Conservation (phyloP, 176 grass and related monocot species). For the Pontederia paniculata region DNA sequence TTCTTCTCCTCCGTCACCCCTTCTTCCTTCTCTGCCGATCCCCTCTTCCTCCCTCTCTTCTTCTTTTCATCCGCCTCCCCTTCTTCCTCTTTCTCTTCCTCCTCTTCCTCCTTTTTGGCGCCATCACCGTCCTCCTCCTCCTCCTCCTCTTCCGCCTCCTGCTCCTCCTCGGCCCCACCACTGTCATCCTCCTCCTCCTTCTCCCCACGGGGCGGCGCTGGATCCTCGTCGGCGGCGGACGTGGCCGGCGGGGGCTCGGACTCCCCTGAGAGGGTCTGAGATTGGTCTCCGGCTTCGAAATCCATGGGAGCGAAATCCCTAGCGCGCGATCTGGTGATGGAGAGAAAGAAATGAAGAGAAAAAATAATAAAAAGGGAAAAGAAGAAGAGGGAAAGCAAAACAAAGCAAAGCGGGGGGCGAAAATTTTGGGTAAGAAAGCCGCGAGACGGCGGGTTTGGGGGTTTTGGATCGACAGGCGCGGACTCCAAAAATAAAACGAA, state of each 20-base stretch:
- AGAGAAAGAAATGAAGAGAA: too few species aligned
- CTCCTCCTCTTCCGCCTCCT: conserved; percentile 4
- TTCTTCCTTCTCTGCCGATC: conserved; percentile 16
- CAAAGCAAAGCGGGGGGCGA: too few species aligned
- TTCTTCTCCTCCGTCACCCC: conserved; percentile 25
- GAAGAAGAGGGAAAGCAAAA: too few species aligned
- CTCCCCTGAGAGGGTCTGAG: not conserved
- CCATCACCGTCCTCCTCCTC: not conserved
- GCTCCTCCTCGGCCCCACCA: conserved; percentile 20
- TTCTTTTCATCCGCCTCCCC: conserved; percentile 5
- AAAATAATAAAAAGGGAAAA: too few species aligned
- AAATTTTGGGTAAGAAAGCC: too few species aligned
- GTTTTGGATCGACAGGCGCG: too few species aligned
- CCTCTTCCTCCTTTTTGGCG: not conserved
- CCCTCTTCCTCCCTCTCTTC: conserved; percentile 7
- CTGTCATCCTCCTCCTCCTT: conserved; percentile 3
- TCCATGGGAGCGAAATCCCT: conserved; percentile 25
- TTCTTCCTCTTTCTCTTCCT: conserved; percentile 8
- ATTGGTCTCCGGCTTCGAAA: conserved; percentile 18
- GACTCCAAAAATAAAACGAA: too few species aligned
- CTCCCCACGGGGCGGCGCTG: not conserved
- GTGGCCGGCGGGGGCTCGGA: not conserved
- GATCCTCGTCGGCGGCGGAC: conserved; percentile 17
- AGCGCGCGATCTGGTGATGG: too few species aligned
- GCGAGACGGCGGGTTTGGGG: too few species aligned